A percentile compares a stretch with the other conserved stretches of the same genome.
phyloP scores from a whole-genome alignment of 2,329 filamentous ascomycete species.

The Colletotrichum melonis region DNA sequence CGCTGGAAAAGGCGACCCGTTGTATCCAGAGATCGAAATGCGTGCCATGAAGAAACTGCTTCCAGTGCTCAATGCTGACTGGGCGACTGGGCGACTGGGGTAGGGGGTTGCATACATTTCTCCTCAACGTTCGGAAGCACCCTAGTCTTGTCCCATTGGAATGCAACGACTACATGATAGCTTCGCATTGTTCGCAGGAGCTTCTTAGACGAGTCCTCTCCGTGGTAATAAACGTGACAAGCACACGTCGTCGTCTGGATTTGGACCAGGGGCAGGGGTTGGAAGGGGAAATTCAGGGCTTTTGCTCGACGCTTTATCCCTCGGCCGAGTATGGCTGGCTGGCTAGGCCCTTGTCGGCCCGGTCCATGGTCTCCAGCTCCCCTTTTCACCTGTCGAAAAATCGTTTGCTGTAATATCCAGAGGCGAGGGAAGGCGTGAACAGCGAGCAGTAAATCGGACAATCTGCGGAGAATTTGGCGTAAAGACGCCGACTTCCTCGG shows the following conservation, averaged over 20 bases:
- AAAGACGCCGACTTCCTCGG: neutral
- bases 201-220: neutral
- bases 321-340: constrained; percentile 5
- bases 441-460: neutral
- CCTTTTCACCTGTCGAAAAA: neutral
- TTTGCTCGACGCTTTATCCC: constrained; percentile 33
- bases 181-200: neutral
- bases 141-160: neutral
- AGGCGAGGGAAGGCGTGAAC: neutral
- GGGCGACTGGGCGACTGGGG: neutral
- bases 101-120: neutral
- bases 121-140: neutral
- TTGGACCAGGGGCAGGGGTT: constrained; percentile 24
- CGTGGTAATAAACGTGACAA: neutral
- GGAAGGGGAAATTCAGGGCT: constrained; percentile 25
- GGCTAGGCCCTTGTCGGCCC: constrained; percentile 19
- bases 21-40: neutral
- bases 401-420: neutral
- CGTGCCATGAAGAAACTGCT: constrained; percentile 12
- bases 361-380: constrained; percentile 17
- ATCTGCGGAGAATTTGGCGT: neutral
- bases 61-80: neutral
- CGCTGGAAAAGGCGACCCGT: neutral
- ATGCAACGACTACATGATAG: neutral
- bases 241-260: constrained; percentile 22